Percentiles rank a stretch among this genome's conserved stretches.
Evolutionary conservation across 257 asterid species (phyloP).

Genomic region (Nicotiana undulata): DNA sequence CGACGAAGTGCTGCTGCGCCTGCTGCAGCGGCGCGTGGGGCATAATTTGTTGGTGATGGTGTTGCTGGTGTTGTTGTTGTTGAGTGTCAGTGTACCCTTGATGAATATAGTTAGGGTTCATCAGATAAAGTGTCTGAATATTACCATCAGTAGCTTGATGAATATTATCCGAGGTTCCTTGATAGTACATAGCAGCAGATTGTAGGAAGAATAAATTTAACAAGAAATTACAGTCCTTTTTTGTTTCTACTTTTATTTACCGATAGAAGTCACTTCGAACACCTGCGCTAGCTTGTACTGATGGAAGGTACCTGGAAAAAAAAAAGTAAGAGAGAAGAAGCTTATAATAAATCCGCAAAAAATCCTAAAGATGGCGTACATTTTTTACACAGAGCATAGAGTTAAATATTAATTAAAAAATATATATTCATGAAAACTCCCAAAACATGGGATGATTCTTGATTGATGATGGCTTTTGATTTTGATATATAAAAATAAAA

Average conservation of each 20-base stretch:
- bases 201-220: not conserved
- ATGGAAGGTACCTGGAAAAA: slow-evolving; percentile 12
- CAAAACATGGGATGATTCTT: not conserved
- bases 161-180: slow-evolving; percentile 43
- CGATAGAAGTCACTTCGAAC: not conserved
- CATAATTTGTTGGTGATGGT: slow-evolving; percentile 6
- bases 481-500: not conserved
- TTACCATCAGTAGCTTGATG: slow-evolving; percentile 16
- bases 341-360: slow-evolving; percentile 20
- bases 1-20: slow-evolving; percentile 35
- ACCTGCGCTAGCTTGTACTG: not conserved
- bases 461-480: not conserved
- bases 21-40: slow-evolving; percentile 36
- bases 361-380: slow-evolving; percentile 11
- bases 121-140: slow-evolving; percentile 59
- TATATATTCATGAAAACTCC: not conserved
- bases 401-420: not conserved
- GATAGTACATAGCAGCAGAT: slow-evolving; percentile 42
- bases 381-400: not conserved
- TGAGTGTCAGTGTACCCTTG: slow-evolving; percentile 28
- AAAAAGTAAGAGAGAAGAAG: slow-evolving; percentile 5
- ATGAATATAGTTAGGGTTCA: slow-evolving; percentile 53
- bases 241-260: not conserved
- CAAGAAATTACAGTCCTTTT: not conserved
- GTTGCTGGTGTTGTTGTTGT: slow-evolving; percentile 13